These are phyloP conservation scores for Mucor mucedo DNA, from an alignment of 371 early-diverging fungal species.

Conservation along the genomic window DNA sequence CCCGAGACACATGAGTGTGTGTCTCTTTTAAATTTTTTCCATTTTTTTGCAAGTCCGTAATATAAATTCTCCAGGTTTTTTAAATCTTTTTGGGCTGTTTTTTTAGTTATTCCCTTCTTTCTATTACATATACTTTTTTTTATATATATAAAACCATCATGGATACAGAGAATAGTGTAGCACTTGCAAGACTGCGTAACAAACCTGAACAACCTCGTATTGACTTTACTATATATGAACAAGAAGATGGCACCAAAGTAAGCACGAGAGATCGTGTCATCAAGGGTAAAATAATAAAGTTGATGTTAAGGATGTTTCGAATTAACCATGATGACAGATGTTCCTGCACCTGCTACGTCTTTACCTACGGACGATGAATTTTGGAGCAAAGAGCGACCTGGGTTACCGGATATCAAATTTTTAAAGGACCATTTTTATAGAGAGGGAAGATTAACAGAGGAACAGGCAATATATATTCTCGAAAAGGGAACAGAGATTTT, in stretches of 20 bases:
- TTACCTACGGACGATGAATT: conserved; percentile 62
- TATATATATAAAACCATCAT: neutral
- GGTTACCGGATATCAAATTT: conserved; percentile 83
- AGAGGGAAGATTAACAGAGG: conserved; percentile 91
- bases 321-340: conserved; percentile 17
- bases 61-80: no score
- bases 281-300: conserved; percentile 56
- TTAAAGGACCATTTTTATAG: conserved; percentile 89
- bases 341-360: conserved; percentile 61
- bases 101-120: neutral
- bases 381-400: conserved; percentile 67
- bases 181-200: conserved; percentile 32
- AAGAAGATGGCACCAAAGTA: conserved; percentile 81
- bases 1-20: no score
- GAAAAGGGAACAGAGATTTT: conserved; percentile 80
- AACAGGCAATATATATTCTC: conserved; percentile 90
- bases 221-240: conserved; percentile 78
- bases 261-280: conserved; percentile 77
- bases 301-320: neutral
- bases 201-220: conserved; percentile 41
- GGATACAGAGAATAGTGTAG: conserved; percentile 26
- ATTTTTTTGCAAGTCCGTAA: no score
- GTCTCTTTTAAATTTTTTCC: no score
- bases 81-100: no score
- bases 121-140: neutral